A percentile compares a stretch with the other conserved stretches of the same genome.
Evolutionary conservation across 108 stramenopile species (phyloP).

Genomic region (Skeletonema grethae): DNA sequence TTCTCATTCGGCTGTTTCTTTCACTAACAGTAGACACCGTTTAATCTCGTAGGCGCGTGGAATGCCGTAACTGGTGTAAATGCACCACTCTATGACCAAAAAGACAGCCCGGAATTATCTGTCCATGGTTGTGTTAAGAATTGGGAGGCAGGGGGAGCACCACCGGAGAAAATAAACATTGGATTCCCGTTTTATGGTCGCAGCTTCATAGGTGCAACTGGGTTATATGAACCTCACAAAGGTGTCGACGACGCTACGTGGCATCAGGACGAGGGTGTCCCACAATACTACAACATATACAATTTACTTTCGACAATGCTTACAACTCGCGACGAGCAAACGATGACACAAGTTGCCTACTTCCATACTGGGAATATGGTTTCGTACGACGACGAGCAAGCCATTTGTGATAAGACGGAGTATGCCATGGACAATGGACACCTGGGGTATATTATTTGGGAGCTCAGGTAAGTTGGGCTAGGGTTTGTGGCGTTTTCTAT

Average conservation of each 20-base stretch:
- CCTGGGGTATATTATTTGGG: constrained; percentile 40
- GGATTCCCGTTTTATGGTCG: constrained; percentile 39
- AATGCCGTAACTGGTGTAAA: constrained; percentile 28
- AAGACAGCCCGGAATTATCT: constrained; percentile 15
- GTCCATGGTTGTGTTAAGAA: constrained; percentile 40
- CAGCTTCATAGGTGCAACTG: constrained; percentile 16
- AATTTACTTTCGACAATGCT: constrained; percentile 2
- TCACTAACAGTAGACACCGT: too few species aligned
- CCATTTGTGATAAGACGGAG: constrained; percentile 40
- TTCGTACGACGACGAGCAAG: constrained; percentile 28
- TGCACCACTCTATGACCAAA: constrained; percentile 40
- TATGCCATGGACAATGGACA: constrained; percentile 28
- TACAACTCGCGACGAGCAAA: constrained; percentile 19
- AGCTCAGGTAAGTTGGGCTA: background rate
- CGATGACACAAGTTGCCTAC: constrained; percentile 33
- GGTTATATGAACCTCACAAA: constrained; percentile 14
- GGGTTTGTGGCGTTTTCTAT: too few species aligned
- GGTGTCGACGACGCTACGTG: constrained; percentile 15
- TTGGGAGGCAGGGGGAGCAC: constrained; percentile 22
- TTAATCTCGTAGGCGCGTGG: constrained; percentile 10
- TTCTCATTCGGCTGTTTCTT: too few species aligned
- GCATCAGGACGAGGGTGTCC: constrained; percentile 31
- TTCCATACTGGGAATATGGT: constrained; percentile 12
- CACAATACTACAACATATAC: constrained; percentile 33
- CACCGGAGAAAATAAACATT: constrained; percentile 17